Percentiles rank a stretch among this genome's conserved stretches.
Evolutionary conservation across 176 grass and related monocot genomes (phyloP).

Genomic region (Pharus latifolius): DNA sequence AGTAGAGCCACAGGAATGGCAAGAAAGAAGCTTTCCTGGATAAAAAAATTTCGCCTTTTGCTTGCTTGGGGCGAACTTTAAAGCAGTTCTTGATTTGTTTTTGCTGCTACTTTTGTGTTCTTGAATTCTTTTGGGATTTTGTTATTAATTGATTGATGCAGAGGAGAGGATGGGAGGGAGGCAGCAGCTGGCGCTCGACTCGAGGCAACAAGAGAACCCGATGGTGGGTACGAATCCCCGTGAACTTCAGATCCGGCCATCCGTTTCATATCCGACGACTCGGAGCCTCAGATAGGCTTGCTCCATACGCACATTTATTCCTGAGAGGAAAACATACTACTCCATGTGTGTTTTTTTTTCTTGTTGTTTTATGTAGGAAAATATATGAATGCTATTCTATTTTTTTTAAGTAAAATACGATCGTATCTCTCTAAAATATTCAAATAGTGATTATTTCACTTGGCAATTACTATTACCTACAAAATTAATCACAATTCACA

Average conservation of each 20-base stretch:
- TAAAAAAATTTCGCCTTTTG: slow-evolving; percentile 16
- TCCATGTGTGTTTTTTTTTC: too few species aligned
- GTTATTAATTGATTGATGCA: slow-evolving; percentile 14
- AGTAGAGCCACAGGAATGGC: slow-evolving; percentile 16
- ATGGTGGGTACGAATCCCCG: not conserved
- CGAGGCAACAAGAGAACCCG: slow-evolving; percentile 14
- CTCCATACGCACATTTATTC: not conserved
- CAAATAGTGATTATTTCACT: too few species aligned
- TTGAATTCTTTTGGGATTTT: not conserved
- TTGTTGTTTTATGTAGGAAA: too few species aligned
- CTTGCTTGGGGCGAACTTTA: not conserved
- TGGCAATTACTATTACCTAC: too few species aligned
- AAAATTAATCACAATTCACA: too few species aligned
- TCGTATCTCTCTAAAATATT: too few species aligned
- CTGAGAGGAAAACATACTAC: too few species aligned
- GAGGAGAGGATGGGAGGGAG: not conserved
- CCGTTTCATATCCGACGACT: not conserved
- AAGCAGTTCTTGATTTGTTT: not conserved
- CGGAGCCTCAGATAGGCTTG: not conserved
- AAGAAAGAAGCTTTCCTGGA: slow-evolving; percentile 24
- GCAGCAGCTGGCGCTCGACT: slow-evolving; percentile 2
- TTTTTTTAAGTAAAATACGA: too few species aligned
- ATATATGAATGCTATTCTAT: too few species aligned
- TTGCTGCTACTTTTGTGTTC: not conserved
- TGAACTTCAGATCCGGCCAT: not conserved